These are phyloP conservation scores for Rhododendron henanense DNA, from an alignment of 148 eudicot species.

Conservation along the genomic window DNA sequence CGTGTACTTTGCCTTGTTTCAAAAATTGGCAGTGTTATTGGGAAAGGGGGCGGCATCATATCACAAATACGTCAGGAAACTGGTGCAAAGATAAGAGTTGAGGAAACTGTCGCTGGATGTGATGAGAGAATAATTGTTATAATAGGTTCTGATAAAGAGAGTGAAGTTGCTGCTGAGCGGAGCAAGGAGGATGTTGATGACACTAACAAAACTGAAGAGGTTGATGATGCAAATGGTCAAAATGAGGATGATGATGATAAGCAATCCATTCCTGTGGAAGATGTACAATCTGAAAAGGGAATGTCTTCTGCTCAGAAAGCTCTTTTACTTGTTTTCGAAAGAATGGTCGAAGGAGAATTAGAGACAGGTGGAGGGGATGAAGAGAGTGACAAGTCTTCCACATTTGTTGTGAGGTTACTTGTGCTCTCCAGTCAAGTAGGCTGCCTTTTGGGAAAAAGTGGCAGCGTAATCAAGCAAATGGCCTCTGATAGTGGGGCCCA, in stretches of 20 bases:
- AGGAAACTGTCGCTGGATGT: constrained; percentile 60
- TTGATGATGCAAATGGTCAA: constrained; percentile 28
- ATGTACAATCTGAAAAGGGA: constrained; percentile 40
- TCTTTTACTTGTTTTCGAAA: constrained; percentile 64
- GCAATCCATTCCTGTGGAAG: constrained; percentile 36
- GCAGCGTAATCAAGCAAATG: constrained; percentile 73
- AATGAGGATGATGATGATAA: constrained; percentile 33
- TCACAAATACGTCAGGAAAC: constrained; percentile 70
- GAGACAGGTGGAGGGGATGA: constrained; percentile 42
- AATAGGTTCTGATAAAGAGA: constrained; percentile 47
- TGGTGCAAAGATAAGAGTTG: constrained; percentile 69
- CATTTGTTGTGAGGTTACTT: constrained; percentile 60
- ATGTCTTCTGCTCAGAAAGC: constrained; percentile 61
- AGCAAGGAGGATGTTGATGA: constrained; percentile 34
- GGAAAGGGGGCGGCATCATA: constrained; percentile 47
- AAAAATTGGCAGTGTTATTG: constrained; percentile 50
- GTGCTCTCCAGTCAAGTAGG: constrained; percentile 81
- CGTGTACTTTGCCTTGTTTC: constrained; percentile 69
- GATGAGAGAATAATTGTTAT: constrained; percentile 72
- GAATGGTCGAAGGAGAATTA: constrained; percentile 46
- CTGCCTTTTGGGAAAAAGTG: constrained; percentile 58
- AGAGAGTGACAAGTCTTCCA: constrained; percentile 35
- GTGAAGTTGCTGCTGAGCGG: constrained; percentile 36
- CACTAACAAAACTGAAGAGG: constrained; percentile 31
- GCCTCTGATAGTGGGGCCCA: constrained; percentile 83